Conservation (phyloP, 176 grass and related monocot genomes). For the Oryza glumipatula region DNA sequence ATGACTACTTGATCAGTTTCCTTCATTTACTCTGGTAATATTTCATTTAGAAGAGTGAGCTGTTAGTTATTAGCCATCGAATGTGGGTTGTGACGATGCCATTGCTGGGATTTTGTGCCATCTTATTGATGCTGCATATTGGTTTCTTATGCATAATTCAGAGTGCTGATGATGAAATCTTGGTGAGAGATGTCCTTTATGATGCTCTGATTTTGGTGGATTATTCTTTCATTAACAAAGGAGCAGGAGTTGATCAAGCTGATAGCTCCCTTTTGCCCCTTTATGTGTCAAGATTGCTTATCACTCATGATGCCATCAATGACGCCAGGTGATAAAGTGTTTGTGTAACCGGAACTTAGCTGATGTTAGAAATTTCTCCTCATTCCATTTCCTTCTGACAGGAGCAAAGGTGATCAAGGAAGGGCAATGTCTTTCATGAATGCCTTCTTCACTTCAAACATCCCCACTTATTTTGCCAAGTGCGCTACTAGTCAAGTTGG, state of each 20-base stretch:
- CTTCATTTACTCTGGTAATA: constrained; percentile 2
- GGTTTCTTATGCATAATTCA: constrained; percentile 45
- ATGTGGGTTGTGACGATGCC: constrained; percentile 6
- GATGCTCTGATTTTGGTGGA: constrained; percentile 93
- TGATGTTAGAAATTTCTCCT: constrained; percentile 33
- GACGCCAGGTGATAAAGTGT: constrained; percentile 69
- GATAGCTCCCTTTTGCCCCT: constrained; percentile 64
- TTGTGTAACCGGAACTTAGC: constrained; percentile 17
- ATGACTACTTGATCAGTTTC: constrained; percentile 7
- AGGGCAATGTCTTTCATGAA: constrained; percentile 79
- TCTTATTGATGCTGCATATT: constrained; percentile 31
- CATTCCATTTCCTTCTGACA: constrained; percentile 52
- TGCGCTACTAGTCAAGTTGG: constrained; percentile 64
- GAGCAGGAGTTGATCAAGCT: constrained; percentile 62
- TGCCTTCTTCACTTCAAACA: constrained; percentile 76
- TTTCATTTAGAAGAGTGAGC: constrained; percentile 8
- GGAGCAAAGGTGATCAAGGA: constrained; percentile 82
- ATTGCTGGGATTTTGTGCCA: constrained; percentile 25
- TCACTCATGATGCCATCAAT: constrained; percentile 81
- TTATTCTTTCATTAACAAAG: constrained; percentile 89
- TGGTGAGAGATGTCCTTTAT: constrained; percentile 80
- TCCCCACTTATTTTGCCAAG: constrained; percentile 68
- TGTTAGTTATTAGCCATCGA: background rate
- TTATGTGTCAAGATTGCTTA: constrained; percentile 75
- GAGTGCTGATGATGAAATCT: constrained; percentile 74